phyloP scores from a whole-genome alignment of 176 grass and related monocot species.

The Lolium multiflorum region DNA sequence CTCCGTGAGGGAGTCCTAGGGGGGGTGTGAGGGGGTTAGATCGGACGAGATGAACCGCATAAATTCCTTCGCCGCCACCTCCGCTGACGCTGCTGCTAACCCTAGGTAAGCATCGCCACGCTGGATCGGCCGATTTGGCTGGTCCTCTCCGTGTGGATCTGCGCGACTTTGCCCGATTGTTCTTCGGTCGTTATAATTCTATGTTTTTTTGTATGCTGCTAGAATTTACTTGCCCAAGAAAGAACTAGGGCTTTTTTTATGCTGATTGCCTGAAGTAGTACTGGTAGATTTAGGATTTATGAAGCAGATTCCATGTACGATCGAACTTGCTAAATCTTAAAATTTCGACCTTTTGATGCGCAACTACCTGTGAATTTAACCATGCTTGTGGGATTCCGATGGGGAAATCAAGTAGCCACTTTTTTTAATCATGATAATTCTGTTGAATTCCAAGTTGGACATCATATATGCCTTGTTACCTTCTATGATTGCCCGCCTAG shows the following conservation, averaged over 20 bases:
- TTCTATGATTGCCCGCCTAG: not conserved
- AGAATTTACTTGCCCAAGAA: not conserved
- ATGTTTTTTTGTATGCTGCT: not conserved
- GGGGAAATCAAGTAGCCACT: not conserved
- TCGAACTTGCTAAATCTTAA: not conserved
- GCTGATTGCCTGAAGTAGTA: not conserved
- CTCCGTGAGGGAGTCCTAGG: constrained; percentile 34
- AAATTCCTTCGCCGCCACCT: constrained; percentile 12
- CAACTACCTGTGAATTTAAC: not conserved
- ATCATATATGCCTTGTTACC: constrained; percentile 7
- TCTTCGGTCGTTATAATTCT: not conserved
- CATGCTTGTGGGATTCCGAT: too few species aligned
- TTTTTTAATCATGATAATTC: not conserved
- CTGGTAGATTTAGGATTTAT: constrained; percentile 13
- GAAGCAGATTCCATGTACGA: not conserved
- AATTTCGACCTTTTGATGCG: not conserved
- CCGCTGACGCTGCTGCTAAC: constrained; percentile 27
- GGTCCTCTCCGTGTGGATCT: not conserved
- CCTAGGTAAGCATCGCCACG: constrained; percentile 39
- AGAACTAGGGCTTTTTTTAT: not conserved
- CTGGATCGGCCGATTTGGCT: not conserved
- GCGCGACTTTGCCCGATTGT: not conserved
- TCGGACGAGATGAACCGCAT: constrained; percentile 50
- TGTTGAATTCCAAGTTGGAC: not conserved
- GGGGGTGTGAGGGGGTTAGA: constrained; percentile 31